Base-by-base conservation (phyloP, 495 filamentous ascomycete species). In the Penicillium robsamsonii region DNA sequence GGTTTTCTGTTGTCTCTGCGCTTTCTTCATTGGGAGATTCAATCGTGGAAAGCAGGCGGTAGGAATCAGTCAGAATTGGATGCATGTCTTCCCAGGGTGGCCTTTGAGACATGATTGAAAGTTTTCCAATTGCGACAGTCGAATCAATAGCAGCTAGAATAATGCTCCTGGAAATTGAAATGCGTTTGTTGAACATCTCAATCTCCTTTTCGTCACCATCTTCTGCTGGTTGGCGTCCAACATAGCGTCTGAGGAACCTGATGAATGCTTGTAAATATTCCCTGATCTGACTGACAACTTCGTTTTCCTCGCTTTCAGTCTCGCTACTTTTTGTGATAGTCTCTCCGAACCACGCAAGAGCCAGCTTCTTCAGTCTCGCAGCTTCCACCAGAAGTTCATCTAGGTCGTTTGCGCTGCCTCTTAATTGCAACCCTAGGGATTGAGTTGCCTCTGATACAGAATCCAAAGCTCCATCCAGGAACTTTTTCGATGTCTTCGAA, bases 371-470 rank as follows among this genome's bases (percentile, higher is more conserved):
- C 24, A 86, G 75, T 37, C 72, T 76, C 25, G 81, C 85, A n/a
- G 89, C 74, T 55, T 84, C 85, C 13, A 78, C 70, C 13, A 91
- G 66, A 1, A 92, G 72, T 30, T 89, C 86, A 59, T 91, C 87
- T n/a, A 92, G 67, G 51, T 90, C 87, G 11, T 66, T 64, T 4
- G 77, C 67, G 13, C 82, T 85, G 1, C 89, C 89, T 54, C 83
- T 81, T 13, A 91, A 64, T 0, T 82, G 75, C n/a, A 84, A 73
- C 9, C 82, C 79, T 13, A 88, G 54, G 0, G 86, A 77, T 44
- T 75, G 68, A 5, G 70, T 68, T 2, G 74, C 72, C 30, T 74
- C 68, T 13, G 61, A 56, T 5, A 70, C 56, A 17, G 70, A 69
- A 18, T 64, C 55, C 13, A 71, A 60, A 3, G 70, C 54, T 30